Percentiles rank a stretch among this genome's conserved stretches.
phyloP scores from a whole-genome alignment of 768 basidiomycete genomes.

The Ramaria rubella region DNA sequence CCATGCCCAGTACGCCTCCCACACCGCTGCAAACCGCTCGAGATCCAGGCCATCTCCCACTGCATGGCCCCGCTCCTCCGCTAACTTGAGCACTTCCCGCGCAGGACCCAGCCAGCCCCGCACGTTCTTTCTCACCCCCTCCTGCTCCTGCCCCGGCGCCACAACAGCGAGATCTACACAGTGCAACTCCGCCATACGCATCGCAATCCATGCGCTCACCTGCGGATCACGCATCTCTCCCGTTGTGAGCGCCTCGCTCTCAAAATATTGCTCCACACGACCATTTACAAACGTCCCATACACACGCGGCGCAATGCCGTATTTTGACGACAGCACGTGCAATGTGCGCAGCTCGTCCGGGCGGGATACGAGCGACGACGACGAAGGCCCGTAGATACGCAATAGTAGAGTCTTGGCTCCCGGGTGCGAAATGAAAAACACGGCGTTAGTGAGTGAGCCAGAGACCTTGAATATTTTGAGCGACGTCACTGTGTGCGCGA shows the following conservation, averaged over 20 bases:
- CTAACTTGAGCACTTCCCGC: conserved; percentile 62
- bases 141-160: conserved; percentile 40
- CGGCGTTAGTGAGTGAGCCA: conserved; percentile 90
- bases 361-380: conserved; percentile 81
- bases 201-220: conserved; percentile 82
- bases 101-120: conserved; percentile 66
- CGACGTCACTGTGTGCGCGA: conserved; percentile 24
- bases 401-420: conserved; percentile 66
- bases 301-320: conserved; percentile 83
- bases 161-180: conserved; percentile 76
- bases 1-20: conserved; percentile 68
- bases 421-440: conserved; percentile 74
- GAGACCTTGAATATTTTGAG: conserved; percentile 75
- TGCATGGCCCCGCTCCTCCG: conserved; percentile 28
- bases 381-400: conserved; percentile 88
- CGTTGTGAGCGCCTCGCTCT: conserved; percentile 73
- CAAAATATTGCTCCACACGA: conserved; percentile 91
- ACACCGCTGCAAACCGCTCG: conserved; percentile 52
- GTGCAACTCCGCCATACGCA: conserved; percentile 94
- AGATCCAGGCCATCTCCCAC: conserved; percentile 49
- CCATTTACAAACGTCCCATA: conserved; percentile 96
- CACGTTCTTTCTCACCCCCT: conserved; percentile 58
- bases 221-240: conserved; percentile 69
- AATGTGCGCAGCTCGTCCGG: conserved; percentile 80
- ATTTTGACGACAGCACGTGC: conserved; percentile 81